Conservation (phyloP, 1,284 basidiomycete genomes). For the Takashimella koratensis region DNA sequence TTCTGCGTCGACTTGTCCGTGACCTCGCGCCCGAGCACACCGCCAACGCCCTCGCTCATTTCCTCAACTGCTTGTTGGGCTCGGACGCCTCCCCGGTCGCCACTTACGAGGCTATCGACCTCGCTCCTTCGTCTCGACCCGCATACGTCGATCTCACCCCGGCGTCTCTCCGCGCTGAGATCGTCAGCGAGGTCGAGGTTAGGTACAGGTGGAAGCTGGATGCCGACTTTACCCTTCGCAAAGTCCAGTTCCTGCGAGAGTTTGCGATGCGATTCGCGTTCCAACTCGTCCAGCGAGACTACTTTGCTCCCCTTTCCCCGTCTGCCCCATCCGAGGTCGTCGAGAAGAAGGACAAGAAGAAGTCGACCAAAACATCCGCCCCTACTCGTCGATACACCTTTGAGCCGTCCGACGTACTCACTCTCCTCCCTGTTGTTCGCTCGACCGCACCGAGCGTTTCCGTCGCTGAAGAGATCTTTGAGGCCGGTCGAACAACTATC, state of each 20-base stretch:
- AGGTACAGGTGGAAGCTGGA: conserved; percentile 55
- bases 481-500: conserved; percentile 54
- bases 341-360: conserved; percentile 44
- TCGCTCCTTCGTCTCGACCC: conserved; percentile 32
- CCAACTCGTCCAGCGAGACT: conserved; percentile 55
- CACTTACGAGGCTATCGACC: conserved; percentile 41
- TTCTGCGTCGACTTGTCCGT: conserved; percentile 50
- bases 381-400: conserved; percentile 41
- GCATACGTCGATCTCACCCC: conserved; percentile 54
- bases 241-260: conserved; percentile 54
- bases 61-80: conserved; percentile 59
- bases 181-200: conserved; percentile 49
- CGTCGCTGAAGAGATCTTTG: conserved; percentile 56
- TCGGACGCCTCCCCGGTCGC: conserved; percentile 50
- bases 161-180: conserved; percentile 47
- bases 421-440: conserved; percentile 55
- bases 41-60: conserved; percentile 53
- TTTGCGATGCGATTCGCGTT: conserved; percentile 54
- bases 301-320: conserved; percentile 45
- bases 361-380: conserved; percentile 25
- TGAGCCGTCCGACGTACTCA: conserved; percentile 54
- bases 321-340: conserved; percentile 19
- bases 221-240: conserved; percentile 43
- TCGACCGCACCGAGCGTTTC: conserved; percentile 52
- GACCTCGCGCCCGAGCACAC: conserved; percentile 47